Evolutionary conservation across 345 rosid genomes (phyloP).

Genomic region (Eucalyptus paniculata): DNA sequence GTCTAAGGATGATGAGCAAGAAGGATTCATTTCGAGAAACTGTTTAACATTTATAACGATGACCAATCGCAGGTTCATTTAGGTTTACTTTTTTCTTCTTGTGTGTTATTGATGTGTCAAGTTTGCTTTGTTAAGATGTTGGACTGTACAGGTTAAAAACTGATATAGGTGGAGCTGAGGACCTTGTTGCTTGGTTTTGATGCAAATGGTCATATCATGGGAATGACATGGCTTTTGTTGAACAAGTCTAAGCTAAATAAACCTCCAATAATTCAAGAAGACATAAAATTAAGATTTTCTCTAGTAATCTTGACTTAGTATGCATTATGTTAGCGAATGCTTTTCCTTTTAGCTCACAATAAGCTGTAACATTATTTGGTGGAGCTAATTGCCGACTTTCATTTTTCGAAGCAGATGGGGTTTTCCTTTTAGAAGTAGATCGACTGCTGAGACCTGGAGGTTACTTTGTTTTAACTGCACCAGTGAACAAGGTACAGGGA

Average conservation of each 20-base stretch:
- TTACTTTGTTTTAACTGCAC: slow-evolving; percentile 83
- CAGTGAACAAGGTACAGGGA: slow-evolving; percentile 49
- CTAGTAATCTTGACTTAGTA: neutral
- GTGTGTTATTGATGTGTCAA: neutral
- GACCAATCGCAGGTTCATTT: neutral
- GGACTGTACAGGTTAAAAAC: neutral
- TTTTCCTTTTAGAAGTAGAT: slow-evolving; percentile 85
- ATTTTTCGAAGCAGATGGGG: slow-evolving; percentile 49
- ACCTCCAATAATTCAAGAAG: neutral
- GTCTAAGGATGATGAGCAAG: neutral
- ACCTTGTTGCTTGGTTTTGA: neutral
- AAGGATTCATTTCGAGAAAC: neutral
- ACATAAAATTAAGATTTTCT: neutral
- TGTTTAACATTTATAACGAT: neutral
- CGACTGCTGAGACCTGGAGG: slow-evolving; percentile 96
- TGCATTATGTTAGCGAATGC: neutral
- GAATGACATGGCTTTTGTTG: neutral
- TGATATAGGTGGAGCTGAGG: neutral
- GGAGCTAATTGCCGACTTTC: neutral
- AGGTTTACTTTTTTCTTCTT: neutral
- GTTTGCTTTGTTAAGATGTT: neutral
- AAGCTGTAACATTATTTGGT: neutral
- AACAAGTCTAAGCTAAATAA: neutral
- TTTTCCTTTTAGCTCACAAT: neutral
- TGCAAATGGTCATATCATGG: neutral